Conservation (phyloP, 2,329 filamentous ascomycete species). For the Magnaporthiopsis poae region DNA sequence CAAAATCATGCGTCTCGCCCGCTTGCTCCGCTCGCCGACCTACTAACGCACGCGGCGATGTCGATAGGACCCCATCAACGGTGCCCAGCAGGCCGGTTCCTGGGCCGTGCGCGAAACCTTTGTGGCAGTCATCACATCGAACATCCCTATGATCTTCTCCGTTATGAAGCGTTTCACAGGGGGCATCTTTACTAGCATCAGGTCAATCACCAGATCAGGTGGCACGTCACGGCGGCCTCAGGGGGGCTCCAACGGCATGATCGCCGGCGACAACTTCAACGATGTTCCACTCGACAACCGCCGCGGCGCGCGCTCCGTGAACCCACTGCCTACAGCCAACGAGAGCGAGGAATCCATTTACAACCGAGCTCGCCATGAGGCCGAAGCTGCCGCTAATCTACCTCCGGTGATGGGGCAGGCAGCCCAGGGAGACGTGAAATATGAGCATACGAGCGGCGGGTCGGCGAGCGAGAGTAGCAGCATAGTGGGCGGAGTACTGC, state of each 20-base stretch:
- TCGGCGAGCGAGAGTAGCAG: not conserved
- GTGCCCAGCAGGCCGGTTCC: constrained; percentile 27
- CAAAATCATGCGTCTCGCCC: not conserved
- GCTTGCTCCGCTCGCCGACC: not conserved
- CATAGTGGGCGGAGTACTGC: not conserved
- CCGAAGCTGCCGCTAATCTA: not conserved
- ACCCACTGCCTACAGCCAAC: not conserved
- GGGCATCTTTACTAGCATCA: not conserved
- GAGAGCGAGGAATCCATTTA: constrained; percentile 2
- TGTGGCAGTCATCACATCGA: constrained; percentile 18
- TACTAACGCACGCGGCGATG: not conserved
- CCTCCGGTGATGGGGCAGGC: too few relatives aligned
- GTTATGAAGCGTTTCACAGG: constrained; percentile 11
- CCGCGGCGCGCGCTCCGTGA: not conserved
- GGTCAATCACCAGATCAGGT: not conserved
- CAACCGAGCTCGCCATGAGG: not conserved
- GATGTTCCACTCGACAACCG: not conserved
- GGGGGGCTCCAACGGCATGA: not conserved
- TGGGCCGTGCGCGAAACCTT: constrained; percentile 25
- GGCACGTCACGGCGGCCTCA: not conserved
- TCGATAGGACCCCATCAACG: constrained; percentile 24
- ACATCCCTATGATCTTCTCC: constrained; percentile 16
- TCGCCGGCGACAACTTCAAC: not conserved
- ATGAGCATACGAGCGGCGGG: not conserved
- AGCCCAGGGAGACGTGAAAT: not conserved